Base-by-base conservation (phyloP, 495 filamentous ascomycete genomes). In the Achaetomiella virescens region DNA sequence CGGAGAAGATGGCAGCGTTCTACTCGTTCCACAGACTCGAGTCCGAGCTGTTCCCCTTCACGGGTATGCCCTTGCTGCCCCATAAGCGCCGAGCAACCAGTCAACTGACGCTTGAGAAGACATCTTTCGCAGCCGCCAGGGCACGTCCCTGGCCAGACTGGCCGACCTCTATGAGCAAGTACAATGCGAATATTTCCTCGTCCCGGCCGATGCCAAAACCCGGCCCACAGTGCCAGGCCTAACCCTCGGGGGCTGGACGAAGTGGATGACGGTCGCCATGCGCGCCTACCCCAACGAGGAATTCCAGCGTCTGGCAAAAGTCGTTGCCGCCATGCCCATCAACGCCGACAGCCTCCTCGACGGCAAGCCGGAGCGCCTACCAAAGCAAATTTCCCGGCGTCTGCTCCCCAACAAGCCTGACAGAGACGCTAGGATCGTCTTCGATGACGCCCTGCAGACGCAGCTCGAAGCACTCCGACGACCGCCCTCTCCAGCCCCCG, bases 261-360 rank as follows among this genome's bases (percentile, higher is more conserved):
- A 72, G 51, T 96, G 88, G 84, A 82, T 87, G 67, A 90, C 87
- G 0, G 71, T 82, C 20, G 76, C 87, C 70, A 86, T 96, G 46
- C 81, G 83, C 61, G 86, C 88, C 14, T 78, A 90, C 60, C 91
- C 92, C 2, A 82, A 89, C 35, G 79, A 82, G 43, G 92, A 97
- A 70, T 84, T 83, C 56, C 76, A 81, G 42, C 81, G 92, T 6
- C 72, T 97, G 0, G 80, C 84, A 41, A 88, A 84, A 55, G 82
- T 90, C 10, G 81, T 91, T 2, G 64, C 81, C 5, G 78, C 84
- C 48, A 84, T 93, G 78, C 87, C 89, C 1, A 86, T 96, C 63
- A 82, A 81, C 61, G 71, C 65, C 2, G 66, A 68, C 45, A 60
- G 66, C 27, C 48, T 84, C 42, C 79, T 82, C 4, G 86, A 90